These are phyloP conservation scores for Pseudopyricularia javanii DNA, from an alignment of 2,329 filamentous ascomycete genomes.

Conservation along the genomic window DNA sequence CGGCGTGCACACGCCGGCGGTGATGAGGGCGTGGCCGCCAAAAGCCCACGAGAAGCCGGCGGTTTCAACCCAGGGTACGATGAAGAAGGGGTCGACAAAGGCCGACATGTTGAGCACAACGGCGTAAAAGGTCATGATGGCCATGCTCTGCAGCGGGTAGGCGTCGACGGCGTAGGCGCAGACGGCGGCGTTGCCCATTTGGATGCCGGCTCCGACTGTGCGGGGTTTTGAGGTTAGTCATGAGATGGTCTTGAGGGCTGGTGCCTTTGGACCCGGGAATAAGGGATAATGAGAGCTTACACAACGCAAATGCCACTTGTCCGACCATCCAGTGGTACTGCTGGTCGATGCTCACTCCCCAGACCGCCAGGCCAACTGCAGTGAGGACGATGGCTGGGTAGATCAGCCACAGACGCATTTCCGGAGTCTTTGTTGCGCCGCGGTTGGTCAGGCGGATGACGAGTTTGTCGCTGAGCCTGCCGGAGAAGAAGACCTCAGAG, in stretches of 20 bases:
- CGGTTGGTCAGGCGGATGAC: constrained; percentile 29
- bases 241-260: constrained; percentile 1
- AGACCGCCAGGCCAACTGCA: constrained; percentile 35
- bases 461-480: constrained; percentile 37
- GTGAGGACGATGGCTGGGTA: constrained; percentile 38
- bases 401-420: constrained; percentile 43
- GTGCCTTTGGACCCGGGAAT: background rate
- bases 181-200: constrained; percentile 41
- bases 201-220: constrained; percentile 38
- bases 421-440: constrained; percentile 27
- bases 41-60: constrained; percentile 39
- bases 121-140: constrained; percentile 39
- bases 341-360: constrained; percentile 40
- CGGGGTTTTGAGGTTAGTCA: background rate
- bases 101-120: constrained; percentile 38
- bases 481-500: constrained; percentile 38
- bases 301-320: constrained; percentile 41
- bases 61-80: constrained; percentile 30
- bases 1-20: constrained; percentile 3
- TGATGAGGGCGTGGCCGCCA: constrained; percentile 32
- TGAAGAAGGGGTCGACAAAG: constrained; percentile 34
- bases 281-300: constrained; percentile 17
- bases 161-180: constrained; percentile 41
- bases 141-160: constrained; percentile 41
- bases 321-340: constrained; percentile 44